A percentile compares a stretch with the other conserved stretches of the same genome.
Evolutionary conservation across 345 rosid species (phyloP).

Genomic region (Eutrema japonicum): DNA sequence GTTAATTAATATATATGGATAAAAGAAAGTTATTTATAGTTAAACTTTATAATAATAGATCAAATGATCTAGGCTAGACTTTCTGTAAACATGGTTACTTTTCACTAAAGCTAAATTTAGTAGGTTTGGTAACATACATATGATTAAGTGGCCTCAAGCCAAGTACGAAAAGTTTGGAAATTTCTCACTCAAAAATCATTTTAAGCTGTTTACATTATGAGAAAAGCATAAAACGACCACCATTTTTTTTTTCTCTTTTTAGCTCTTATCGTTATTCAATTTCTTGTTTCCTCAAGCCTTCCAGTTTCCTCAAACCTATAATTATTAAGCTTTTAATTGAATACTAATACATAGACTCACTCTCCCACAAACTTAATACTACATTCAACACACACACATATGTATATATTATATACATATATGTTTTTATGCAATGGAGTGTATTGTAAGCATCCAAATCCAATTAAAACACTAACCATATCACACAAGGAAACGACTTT

Average conservation of each 20-base stretch:
- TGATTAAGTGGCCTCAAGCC: constrained; percentile 26
- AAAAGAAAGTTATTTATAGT: constrained; percentile 1
- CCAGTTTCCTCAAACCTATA: constrained; percentile 35
- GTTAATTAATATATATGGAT: not conserved
- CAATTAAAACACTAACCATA: constrained; percentile 28
- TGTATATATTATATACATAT: not conserved
- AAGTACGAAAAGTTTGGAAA: constrained; percentile 36
- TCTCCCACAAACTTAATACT: constrained; percentile 24
- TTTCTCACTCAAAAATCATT: constrained; percentile 45
- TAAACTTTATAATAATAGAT: constrained; percentile 15
- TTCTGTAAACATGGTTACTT: constrained; percentile 24
- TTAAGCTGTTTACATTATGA: constrained; percentile 7
- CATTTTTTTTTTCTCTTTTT: constrained; percentile 28
- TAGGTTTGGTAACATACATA: constrained; percentile 33
- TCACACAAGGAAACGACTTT: constrained; percentile 35
- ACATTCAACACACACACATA: not conserved
- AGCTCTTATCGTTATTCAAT: constrained; percentile 38
- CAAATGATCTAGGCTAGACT: constrained; percentile 19
- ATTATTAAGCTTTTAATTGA: constrained; percentile 40
- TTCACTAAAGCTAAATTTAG: constrained; percentile 32
- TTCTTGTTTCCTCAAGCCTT: constrained; percentile 42
- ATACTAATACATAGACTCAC: constrained; percentile 35
- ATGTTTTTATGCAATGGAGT: constrained; percentile 31
- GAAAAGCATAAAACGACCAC: constrained; percentile 2
- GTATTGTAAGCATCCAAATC: constrained; percentile 38